These are phyloP conservation scores for Eucalyptus cloeziana DNA, from an alignment of 345 rosid species.

Conservation along the genomic window DNA sequence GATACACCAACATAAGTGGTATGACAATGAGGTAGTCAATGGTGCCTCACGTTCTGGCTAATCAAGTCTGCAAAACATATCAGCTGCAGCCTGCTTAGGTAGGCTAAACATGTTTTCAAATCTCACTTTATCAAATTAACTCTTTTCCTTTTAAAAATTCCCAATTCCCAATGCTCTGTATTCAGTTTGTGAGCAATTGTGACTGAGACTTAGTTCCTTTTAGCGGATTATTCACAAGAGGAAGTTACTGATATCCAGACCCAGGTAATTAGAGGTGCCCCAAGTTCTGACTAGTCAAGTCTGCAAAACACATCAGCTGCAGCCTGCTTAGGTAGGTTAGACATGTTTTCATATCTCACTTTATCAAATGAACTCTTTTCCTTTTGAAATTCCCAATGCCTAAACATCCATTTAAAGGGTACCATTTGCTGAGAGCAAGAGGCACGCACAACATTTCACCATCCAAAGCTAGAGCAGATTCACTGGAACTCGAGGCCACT, in stretches of 20 bases:
- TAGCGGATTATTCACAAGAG: background rate
- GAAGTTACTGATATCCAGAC: background rate
- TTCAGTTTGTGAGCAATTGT: background rate
- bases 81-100: background rate
- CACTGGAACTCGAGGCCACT: background rate
- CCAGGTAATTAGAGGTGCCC: background rate
- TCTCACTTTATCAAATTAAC: background rate
- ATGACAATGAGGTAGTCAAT: background rate
- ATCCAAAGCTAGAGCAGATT: background rate
- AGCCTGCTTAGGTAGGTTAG: background rate
- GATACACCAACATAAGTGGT: background rate
- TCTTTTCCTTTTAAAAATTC: background rate
- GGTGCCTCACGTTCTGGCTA: background rate
- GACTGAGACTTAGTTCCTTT: background rate
- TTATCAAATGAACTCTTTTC: background rate
- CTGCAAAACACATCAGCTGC: background rate
- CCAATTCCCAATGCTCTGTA: background rate
- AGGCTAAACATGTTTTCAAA: background rate
- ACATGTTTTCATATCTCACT: background rate
- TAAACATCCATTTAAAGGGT: background rate
- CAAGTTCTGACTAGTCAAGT: background rate
- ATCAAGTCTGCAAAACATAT: background rate
- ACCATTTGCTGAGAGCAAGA: background rate
- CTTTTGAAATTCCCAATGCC: background rate
- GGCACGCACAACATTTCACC: background rate